Conservation (phyloP, 2,329 filamentous ascomycete genomes). For the Fusarium sp. region DNA sequence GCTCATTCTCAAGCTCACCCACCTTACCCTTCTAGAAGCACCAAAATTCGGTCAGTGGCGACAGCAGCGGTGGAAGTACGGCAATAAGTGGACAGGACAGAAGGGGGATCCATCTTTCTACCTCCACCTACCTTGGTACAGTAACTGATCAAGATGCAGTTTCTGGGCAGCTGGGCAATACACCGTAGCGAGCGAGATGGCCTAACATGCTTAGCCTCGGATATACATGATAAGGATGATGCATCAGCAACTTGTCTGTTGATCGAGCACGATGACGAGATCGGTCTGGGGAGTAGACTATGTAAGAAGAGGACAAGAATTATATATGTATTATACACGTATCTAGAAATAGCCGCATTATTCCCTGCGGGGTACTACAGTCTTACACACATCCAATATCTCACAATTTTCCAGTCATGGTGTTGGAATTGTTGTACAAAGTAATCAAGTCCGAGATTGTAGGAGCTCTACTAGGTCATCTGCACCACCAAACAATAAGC, state of each 20-base stretch:
- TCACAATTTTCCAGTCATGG: not conserved
- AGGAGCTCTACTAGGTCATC: slow-evolving; percentile 1
- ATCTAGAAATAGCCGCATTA: not conserved
- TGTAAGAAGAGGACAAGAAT: not conserved
- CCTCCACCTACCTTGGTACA: not conserved
- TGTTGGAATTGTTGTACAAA: not conserved
- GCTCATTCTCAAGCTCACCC: not conserved
- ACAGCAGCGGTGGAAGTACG: slow-evolving; percentile 20
- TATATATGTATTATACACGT: not conserved
- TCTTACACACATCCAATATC: slow-evolving; percentile 25
- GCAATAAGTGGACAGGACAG: slow-evolving; percentile 9
- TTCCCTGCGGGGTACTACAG: not conserved
- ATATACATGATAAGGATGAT: slow-evolving; percentile 19
- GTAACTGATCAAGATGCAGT: not conserved
- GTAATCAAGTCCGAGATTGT: slow-evolving; percentile 11
- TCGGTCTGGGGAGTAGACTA: not conserved
- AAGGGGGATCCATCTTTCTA: not conserved
- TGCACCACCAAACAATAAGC: slow-evolving; percentile 11
- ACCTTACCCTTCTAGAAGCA: slow-evolving; percentile 27
- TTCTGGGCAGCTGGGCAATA: not conserved
- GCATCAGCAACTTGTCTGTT: not conserved
- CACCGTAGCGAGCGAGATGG: not conserved
- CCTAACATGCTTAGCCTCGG: not conserved
- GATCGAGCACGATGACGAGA: slow-evolving; percentile 16
- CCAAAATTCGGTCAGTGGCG: slow-evolving; percentile 22